Evolutionary conservation across 2,329 filamentous ascomycete species (phyloP).

Genomic region (Colletotrichum costaricense): DNA sequence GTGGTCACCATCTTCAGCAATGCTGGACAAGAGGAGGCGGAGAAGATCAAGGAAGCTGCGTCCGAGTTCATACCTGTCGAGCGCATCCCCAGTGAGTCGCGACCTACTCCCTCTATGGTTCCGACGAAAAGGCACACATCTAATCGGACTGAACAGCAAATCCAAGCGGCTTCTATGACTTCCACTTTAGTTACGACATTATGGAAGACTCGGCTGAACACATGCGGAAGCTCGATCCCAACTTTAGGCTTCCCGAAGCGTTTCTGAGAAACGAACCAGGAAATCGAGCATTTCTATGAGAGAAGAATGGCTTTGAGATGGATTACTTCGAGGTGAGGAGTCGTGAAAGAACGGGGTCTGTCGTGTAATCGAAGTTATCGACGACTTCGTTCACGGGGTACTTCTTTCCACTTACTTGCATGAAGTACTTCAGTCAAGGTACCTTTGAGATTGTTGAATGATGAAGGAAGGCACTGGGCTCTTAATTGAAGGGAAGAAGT

Average conservation of each 20-base stretch:
- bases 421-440: neutral
- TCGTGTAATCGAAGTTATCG: neutral
- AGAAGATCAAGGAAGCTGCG: slow-evolving; percentile 40
- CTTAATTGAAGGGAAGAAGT: neutral
- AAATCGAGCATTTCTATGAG: neutral
- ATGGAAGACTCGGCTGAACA: neutral
- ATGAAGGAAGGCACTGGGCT: neutral
- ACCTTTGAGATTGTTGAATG: neutral
- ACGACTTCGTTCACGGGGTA: neutral
- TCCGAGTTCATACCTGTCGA: slow-evolving; percentile 42
- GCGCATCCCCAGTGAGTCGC: slow-evolving; percentile 44
- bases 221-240: slow-evolving; percentile 3
- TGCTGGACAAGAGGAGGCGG: slow-evolving; percentile 47
- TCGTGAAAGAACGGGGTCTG: no score
- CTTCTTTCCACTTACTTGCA: neutral
- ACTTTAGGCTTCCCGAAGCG: neutral
- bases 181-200: slow-evolving; percentile 30
- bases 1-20: slow-evolving; percentile 53
- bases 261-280: neutral
- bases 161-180: slow-evolving; percentile 31
- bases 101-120: neutral
- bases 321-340: no score
- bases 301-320: neutral
- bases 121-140: neutral
- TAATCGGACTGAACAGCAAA: slow-evolving; percentile 1